Evolutionary conservation across 148 eudicot species (phyloP), one percentile per base, ranked within the genome.

Genomic region (Rhododendron ferrugineum): DNA sequence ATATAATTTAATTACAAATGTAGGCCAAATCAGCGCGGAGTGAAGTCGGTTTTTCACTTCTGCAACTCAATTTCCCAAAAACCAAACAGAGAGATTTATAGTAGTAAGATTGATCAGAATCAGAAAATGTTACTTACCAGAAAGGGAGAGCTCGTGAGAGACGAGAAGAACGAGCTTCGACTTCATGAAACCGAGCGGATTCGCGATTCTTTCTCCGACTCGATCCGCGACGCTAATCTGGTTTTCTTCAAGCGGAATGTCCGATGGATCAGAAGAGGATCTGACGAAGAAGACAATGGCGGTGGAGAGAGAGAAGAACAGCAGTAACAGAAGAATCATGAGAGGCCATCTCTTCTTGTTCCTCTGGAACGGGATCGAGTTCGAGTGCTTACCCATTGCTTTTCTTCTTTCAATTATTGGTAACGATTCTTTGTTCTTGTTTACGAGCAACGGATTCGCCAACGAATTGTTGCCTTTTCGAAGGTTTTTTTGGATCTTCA

Each of bases 111-210:
- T 56, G 62, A 18, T 56, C 15, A n/a, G 47, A 32, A 20, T 22
- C 15, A n/a, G 47, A 32, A 20, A 6, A 28, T 10, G 47, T 88
- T 44, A 46, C 11, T 46, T 46, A 95, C 98, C 98, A 74, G 98
- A 94, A 82, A 95, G 97, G 30, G 98, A 93, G 82, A 95, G 95
- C 80, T 95, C 96, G 83, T 95, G 97, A n/a, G 98, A 95, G 6
- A 95, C 98, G 64, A 95, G 80, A 32, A 95, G 92, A 58, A 95
- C 98, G 49, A 93, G 94, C 93, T 94, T 95, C 26, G 97, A 93
- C 91, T 94, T 95, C 97, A 95, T 95, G 87, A 95, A 95, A 90
- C 86, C 70, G 16, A 95, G 94, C 2, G 98, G 98, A 79, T 77
- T 90, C 11, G 78, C 34, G 83, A 54, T 3, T 52, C 32, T 30